phyloP scores from a whole-genome alignment of 1,284 basidiomycete species.

The Pseudozyma sp. region DNA sequence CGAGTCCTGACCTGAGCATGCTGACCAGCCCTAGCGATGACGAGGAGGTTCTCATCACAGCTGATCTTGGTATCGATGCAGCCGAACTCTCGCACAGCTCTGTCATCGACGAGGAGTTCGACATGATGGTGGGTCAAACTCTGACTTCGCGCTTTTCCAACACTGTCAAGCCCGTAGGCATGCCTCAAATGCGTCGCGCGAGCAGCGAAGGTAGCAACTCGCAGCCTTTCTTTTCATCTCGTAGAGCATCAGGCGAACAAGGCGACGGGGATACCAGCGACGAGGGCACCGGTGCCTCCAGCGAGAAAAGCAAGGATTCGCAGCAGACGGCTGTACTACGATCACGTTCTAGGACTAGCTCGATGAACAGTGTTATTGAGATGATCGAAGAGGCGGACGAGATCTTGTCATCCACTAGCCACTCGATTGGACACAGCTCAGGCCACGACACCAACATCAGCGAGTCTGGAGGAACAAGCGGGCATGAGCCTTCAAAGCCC shows the following conservation, averaged over 20 bases:
- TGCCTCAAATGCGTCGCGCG: background rate
- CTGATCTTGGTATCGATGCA: slow-evolving; percentile 14
- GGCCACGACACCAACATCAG: slow-evolving; percentile 30
- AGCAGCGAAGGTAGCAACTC: slow-evolving; percentile 1
- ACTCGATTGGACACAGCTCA: slow-evolving; percentile 38
- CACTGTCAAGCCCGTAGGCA: background rate
- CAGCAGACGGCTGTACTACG: slow-evolving; percentile 14
- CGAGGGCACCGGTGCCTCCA: background rate
- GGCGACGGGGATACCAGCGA: background rate
- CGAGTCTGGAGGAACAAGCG: slow-evolving; percentile 34
- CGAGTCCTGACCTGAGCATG: slow-evolving; percentile 34
- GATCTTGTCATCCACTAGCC: slow-evolving; percentile 33
- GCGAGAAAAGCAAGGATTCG: slow-evolving; percentile 17
- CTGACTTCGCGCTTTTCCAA: slow-evolving; percentile 20
- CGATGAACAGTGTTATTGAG: slow-evolving; percentile 33
- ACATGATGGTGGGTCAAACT: slow-evolving; percentile 31
- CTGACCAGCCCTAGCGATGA: slow-evolving; percentile 34
- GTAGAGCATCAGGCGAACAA: background rate
- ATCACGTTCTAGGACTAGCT: slow-evolving; percentile 19
- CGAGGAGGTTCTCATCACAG: slow-evolving; percentile 39
- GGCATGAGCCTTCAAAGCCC: slow-evolving; percentile 33
- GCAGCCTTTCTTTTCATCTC: background rate
- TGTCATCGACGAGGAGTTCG: slow-evolving; percentile 38
- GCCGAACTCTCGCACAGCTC: slow-evolving; percentile 10
- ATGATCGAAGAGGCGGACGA: slow-evolving; percentile 40